Conservation (phyloP, 2,329 filamentous ascomycete species). For the Diplodia sapinea region DNA sequence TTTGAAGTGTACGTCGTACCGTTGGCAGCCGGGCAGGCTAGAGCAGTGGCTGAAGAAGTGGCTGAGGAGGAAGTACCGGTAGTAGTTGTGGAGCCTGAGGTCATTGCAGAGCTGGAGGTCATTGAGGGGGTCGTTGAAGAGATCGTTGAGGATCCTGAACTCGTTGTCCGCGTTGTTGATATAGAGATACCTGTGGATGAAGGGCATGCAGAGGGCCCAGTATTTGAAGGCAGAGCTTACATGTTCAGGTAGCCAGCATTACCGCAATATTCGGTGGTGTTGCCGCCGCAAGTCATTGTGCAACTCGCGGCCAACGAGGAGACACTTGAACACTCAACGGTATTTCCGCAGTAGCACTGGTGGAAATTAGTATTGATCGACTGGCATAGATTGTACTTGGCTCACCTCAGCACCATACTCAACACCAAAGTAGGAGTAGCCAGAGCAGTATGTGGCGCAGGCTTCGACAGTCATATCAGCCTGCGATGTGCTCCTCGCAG, state of each 20-base stretch:
- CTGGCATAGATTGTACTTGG: neutral
- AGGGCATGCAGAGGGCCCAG: conserved; percentile 1
- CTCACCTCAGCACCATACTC: conserved; percentile 44
- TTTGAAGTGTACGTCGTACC: conserved; percentile 6
- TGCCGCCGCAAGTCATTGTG: conserved; percentile 39
- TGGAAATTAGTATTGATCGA: neutral
- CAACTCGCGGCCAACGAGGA: conserved; percentile 36
- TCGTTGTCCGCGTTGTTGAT: neutral
- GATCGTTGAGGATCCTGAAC: neutral
- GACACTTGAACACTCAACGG: conserved; percentile 33
- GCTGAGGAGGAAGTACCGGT: neutral
- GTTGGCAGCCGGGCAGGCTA: conserved; percentile 16
- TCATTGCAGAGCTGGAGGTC: neutral
- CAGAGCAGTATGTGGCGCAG: conserved; percentile 46
- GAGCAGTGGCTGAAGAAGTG: conserved; percentile 4
- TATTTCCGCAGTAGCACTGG: conserved; percentile 39
- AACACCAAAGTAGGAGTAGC: conserved; percentile 49
- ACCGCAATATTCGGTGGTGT: conserved; percentile 40
- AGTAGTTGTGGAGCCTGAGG: neutral
- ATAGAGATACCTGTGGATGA: conserved; percentile 1
- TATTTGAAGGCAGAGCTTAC: conserved; percentile 34
- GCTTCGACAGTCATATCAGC: conserved; percentile 49
- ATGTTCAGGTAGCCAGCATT: conserved; percentile 38
- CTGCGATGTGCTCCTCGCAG: conserved; percentile 36
- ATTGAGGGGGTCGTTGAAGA: neutral